Evolutionary conservation across 768 basidiomycete species (phyloP).

Genomic region (Hemileccinum rubropunctum): DNA sequence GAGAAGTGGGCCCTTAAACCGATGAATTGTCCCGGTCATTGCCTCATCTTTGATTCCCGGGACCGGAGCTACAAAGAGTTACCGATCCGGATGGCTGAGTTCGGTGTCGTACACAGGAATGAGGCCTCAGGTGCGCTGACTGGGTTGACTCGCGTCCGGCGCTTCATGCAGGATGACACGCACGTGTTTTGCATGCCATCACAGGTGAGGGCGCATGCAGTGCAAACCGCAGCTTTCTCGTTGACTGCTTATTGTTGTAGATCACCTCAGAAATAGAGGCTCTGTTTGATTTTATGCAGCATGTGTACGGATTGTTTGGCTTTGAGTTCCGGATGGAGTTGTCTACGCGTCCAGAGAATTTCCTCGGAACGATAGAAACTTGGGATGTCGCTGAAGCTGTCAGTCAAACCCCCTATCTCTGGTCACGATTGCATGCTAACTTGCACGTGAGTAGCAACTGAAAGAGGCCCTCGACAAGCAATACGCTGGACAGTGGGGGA

Average conservation of each 20-base stretch:
- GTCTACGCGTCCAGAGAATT: slow-evolving; percentile 95
- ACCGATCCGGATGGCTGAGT: slow-evolving; percentile 97
- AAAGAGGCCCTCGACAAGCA: slow-evolving; percentile 78
- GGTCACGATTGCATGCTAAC: slow-evolving; percentile 1
- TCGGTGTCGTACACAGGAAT: slow-evolving; percentile 95
- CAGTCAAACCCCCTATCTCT: slow-evolving; percentile 17
- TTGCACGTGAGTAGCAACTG: slow-evolving; percentile 59
- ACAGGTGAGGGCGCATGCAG: slow-evolving; percentile 48
- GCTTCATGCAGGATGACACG: slow-evolving; percentile 98
- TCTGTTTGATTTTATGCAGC: slow-evolving; percentile 93
- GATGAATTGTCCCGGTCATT: slow-evolving; percentile 99
- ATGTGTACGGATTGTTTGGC: slow-evolving; percentile 91
- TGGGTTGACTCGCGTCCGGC: slow-evolving; percentile 87
- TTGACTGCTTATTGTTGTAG: slow-evolving; percentile 37
- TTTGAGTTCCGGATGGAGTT: slow-evolving; percentile 93
- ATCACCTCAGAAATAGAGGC: slow-evolving; percentile 83
- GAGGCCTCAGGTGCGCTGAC: slow-evolving; percentile 94
- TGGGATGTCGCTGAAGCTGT: slow-evolving; percentile 91
- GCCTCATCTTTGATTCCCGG: slow-evolving; percentile 90
- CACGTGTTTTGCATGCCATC: slow-evolving; percentile 98
- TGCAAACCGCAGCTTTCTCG: background rate
- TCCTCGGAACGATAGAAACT: slow-evolving; percentile 81
- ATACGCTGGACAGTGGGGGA: slow-evolving; percentile 85
- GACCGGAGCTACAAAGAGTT: slow-evolving; percentile 95
- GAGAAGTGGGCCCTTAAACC: slow-evolving; percentile 96